These are phyloP conservation scores for Leccinum fuscescens DNA, from an alignment of 1,284 basidiomycete species.

Conservation along the genomic window DNA sequence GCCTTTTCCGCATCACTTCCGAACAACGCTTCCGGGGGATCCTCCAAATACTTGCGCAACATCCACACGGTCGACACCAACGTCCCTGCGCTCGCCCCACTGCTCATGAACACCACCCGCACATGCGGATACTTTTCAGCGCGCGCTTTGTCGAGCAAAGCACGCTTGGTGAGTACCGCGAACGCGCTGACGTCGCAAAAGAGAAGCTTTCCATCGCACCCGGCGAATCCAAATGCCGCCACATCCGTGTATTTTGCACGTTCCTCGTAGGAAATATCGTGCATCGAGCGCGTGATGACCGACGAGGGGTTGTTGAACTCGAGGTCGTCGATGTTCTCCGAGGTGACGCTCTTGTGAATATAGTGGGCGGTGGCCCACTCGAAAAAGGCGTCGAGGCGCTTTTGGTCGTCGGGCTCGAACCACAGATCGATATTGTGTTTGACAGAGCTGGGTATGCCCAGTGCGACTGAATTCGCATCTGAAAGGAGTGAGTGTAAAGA, in stretches of 20 bases:
- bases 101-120: slow-evolving; percentile 23
- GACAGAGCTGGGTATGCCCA: slow-evolving; percentile 5
- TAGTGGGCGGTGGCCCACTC: slow-evolving; percentile 18
- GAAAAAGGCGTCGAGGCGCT: slow-evolving; percentile 19
- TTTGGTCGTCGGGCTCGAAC: slow-evolving; percentile 9
- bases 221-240: background rate
- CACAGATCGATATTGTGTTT: background rate
- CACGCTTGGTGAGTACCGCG: slow-evolving; percentile 12
- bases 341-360: slow-evolving; percentile 17
- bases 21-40: slow-evolving; percentile 10
- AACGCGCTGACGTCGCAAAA: slow-evolving; percentile 11
- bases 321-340: slow-evolving; percentile 23
- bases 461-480: slow-evolving; percentile 8
- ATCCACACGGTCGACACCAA: slow-evolving; percentile 20
- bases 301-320: slow-evolving; percentile 13
- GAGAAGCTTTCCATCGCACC: slow-evolving; percentile 17
- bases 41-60: slow-evolving; percentile 10
- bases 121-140: slow-evolving; percentile 19
- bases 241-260: slow-evolving; percentile 16
- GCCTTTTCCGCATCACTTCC: slow-evolving; percentile 20
- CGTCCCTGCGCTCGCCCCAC: slow-evolving; percentile 14
- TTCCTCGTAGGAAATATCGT: slow-evolving; percentile 21
- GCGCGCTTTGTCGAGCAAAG: slow-evolving; percentile 21
- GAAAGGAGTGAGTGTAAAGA: background rate
- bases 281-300: slow-evolving; percentile 9